Base-by-base conservation (phyloP, 257 asterid species). In the Avicennia marina region DNA sequence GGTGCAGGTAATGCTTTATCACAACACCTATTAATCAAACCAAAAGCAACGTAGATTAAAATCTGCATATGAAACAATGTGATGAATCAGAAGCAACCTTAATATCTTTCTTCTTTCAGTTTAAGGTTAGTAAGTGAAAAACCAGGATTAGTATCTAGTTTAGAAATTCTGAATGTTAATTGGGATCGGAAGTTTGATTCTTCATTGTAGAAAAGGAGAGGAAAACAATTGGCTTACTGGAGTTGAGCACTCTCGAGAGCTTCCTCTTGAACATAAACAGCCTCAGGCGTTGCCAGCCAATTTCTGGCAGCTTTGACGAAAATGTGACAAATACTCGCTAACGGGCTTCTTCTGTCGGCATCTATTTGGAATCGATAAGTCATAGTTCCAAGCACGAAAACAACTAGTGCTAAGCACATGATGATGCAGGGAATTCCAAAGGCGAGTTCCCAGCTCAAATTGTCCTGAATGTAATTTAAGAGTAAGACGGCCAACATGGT, bases 401-500 rank as follows among this genome's bases (percentile, higher is more conserved):
- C 25, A 9, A 72, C 3, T 1, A 79, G 19, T 2, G 90, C 68
- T n/a, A 78, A 46, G 24, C 68, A 67, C 87, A 82, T 74, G 60
- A 60, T 64, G 18, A 79, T 39, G 40, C 77, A 78, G 20, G 90
- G 81, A 58, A 82, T 79, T 16, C 84, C 90, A 34, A 79, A 79
- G 21, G 80, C 90, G 5, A 82, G 82, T 15, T 18, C 77, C 90
- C 90, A 82, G 53, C 79, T 71, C 8, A 74, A 55, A 54, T 74
- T 72, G 0, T 82, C 87, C 18, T 79, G 82, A 70, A 82, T 74
- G 63, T 82, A 82, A 45, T 62, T 77, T 72, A 82, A 17, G 29
- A 62, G 56, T 20, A 62, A 56, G 21, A 73, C 22, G 1, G 81
- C 56, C 4, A 74, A 45, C 44, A 66, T 29, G 11, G 17, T 41